A percentile compares a stretch with the other conserved stretches of the same genome.
These are phyloP conservation scores for Rhipidocladum racemiflorum DNA, from an alignment of 176 grass and related monocot species.

Conservation along the genomic window DNA sequence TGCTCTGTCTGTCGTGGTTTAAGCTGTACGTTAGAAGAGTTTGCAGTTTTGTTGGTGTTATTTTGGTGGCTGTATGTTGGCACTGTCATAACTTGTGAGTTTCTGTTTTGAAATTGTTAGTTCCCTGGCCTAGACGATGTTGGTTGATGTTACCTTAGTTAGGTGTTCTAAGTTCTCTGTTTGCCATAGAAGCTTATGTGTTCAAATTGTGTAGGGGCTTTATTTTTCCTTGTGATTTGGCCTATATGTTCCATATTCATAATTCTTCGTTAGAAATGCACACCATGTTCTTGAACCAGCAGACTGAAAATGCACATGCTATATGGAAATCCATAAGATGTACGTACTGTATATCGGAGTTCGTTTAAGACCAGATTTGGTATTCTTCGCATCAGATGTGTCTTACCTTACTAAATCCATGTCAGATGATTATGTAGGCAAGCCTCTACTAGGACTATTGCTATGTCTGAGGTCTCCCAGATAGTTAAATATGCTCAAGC, in stretches of 20 bases:
- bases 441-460: background rate
- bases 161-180: background rate
- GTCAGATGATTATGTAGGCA: background rate
- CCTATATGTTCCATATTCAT: background rate
- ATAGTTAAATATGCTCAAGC: background rate
- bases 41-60: background rate
- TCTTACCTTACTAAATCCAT: background rate
- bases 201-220: background rate
- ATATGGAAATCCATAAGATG: constrained; percentile 10
- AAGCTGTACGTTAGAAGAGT: constrained; percentile 2
- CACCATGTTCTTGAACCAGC: background rate
- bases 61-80: background rate
- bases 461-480: background rate
- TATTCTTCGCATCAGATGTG: background rate
- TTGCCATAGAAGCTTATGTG: background rate
- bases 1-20: constrained; percentile 25
- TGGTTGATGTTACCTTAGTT: background rate
- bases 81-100: background rate
- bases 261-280: constrained; percentile 4
- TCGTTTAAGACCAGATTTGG: background rate
- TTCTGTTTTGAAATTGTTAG: background rate
- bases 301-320: background rate
- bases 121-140: background rate
- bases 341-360: background rate
- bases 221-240: background rate